Percentiles rank a stretch among this genome's conserved stretches.
Evolutionary conservation across 805 yeast species (phyloP).

Genomic region (Candida easanensis): DNA sequence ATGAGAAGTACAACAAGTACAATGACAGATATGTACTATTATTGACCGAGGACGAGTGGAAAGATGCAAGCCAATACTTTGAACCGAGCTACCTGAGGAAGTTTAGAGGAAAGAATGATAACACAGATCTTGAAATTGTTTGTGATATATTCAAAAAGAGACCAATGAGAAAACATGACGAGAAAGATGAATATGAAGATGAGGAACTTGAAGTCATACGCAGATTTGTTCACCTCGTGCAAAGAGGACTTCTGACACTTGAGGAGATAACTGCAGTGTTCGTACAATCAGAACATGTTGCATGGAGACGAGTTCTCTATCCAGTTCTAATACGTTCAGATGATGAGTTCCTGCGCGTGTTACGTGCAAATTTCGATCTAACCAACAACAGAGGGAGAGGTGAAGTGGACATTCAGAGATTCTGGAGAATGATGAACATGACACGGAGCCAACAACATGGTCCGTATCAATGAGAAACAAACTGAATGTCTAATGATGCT

Average conservation of each 20-base stretch:
- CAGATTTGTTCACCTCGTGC: constrained; percentile 8
- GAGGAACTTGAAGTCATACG: constrained; percentile 2
- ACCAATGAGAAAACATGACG: constrained; percentile 9
- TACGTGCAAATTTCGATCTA: constrained; percentile 9
- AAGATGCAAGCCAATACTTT: constrained; percentile 6
- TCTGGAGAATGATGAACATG: constrained; percentile 14
- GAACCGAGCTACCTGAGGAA: constrained; percentile 18
- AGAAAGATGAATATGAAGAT: not conserved
- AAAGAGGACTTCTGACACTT: constrained; percentile 5
- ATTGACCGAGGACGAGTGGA: constrained; percentile 13
- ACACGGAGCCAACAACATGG: not conserved
- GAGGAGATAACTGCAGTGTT: constrained; percentile 11
- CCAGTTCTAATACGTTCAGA: constrained; percentile 3
- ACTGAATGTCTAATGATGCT: too few species aligned
- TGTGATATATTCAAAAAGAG: constrained; percentile 15
- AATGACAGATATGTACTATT: constrained; percentile 9
- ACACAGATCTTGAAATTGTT: constrained; percentile 15
- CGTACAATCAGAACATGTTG: constrained; percentile 6
- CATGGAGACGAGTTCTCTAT: constrained; percentile 5
- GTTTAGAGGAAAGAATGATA: constrained; percentile 14
- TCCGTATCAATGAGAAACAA: too few species aligned
- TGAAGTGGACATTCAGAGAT: constrained; percentile 11
- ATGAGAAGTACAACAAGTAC: constrained; percentile 3
- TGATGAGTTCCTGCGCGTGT: constrained; percentile 2
- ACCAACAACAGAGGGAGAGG: constrained; percentile 4